A percentile compares a stretch with the other conserved stretches of the same genome.
Conservation (phyloP, 2,329 filamentous ascomycete genomes). For the Truncatella angustata region DNA sequence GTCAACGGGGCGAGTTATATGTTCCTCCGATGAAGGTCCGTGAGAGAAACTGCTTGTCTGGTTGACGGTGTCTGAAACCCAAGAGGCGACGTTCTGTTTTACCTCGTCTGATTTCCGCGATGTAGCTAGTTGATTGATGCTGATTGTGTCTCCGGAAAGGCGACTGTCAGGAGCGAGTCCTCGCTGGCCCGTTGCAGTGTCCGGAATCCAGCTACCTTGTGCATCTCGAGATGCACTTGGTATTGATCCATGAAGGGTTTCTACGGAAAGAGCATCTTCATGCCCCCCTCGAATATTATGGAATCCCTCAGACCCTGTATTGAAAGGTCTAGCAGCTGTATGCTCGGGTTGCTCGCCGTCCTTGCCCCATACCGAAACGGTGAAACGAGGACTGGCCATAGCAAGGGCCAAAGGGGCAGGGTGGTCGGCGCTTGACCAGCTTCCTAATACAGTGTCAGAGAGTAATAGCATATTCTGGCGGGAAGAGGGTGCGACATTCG, state of each 20-base stretch:
- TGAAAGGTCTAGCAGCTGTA: constrained; percentile 38
- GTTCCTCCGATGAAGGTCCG: constrained; percentile 15
- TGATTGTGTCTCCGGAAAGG: constrained; percentile 40
- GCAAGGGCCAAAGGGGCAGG: constrained; percentile 34
- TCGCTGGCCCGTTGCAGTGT: constrained; percentile 36
- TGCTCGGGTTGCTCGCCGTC: constrained; percentile 34
- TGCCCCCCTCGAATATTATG: constrained; percentile 33
- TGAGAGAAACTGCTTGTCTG: constrained; percentile 13
- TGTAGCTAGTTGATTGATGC: constrained; percentile 47
- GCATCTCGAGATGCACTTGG: constrained; percentile 34
- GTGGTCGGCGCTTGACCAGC: constrained; percentile 50
- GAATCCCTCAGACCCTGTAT: constrained; percentile 30
- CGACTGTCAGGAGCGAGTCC: constrained; percentile 49
- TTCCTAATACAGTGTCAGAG: constrained; percentile 26
- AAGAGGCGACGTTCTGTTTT: constrained; percentile 49
- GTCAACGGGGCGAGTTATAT: constrained; percentile 13
- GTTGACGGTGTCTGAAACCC: constrained; percentile 38
- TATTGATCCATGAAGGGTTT: constrained; percentile 16
- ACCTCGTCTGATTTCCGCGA: constrained; percentile 41
- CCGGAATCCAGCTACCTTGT: constrained; percentile 39
- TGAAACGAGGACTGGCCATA: constrained; percentile 55
- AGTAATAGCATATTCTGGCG: too few relatives aligned
- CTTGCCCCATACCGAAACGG: constrained; percentile 54
- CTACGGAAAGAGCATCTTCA: constrained; percentile 36
- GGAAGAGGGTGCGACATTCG: too few relatives aligned